Evolutionary conservation across 805 yeast species (phyloP), one percentile per base, ranked within the genome.

Genomic region (Isabelozyma rhagii): DNA sequence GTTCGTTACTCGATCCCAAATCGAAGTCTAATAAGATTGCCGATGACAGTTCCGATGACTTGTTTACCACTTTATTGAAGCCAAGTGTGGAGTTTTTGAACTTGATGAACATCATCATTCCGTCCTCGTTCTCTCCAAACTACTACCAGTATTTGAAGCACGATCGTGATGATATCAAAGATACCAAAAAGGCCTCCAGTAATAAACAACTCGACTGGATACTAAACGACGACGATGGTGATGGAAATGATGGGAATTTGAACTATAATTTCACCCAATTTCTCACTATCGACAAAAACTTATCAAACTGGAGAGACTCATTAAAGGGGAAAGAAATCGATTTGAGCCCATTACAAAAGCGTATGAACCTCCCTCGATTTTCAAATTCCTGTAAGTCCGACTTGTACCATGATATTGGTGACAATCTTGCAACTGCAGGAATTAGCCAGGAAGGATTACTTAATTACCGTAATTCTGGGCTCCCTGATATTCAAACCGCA

Each of bases 221-320:
- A 21, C 60, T 73, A 43, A 72, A 72, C 50, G 77, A 74, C 51
- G 77, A 73, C 52, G 79, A 72, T 52, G 79, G 79, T 18, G 79
- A 74, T 52, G 78, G 79, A 6, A 74, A 72, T 51, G 79, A 74
- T 55, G 79, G 79, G 4, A 74, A 74, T 48, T 66, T 74, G 53
- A 74, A 74, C 49, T 74, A 74, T 58, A 74, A 74, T 51, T 74
- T 68, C 51, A 67, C 66, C 45, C 79, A 74, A 49, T 74, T 74
- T 49, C 59, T 69, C 39, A 67, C 68, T 8, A 74, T 74, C 46
- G 79, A 74, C 56, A 68, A 64, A 47, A 74, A 74, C 55, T 61
- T 74, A 45, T 57, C 70, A 11, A 64, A 61, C 45, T 74, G 79
- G 79, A 68, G 77, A 52, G 60, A 62, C 14, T 58, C 74, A 1